Conservation (phyloP, 1,284 basidiomycete genomes). For the Chalciporus sp. region DNA sequence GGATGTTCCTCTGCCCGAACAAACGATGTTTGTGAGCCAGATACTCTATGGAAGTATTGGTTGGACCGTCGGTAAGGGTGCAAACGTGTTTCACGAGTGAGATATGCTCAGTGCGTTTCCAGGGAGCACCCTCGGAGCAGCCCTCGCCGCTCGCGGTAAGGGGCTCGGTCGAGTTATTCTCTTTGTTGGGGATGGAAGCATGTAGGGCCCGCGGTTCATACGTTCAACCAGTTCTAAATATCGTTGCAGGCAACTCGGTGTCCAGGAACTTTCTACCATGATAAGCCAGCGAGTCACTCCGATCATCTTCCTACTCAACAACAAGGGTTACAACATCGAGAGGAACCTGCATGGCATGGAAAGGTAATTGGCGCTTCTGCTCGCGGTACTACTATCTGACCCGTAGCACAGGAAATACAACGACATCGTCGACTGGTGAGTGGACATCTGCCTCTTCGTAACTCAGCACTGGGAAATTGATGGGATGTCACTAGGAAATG, state of each 20-base stretch:
- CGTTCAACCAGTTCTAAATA: not conserved
- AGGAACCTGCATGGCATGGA: constrained; percentile 72
- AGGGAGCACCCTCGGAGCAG: constrained; percentile 69
- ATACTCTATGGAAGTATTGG: constrained; percentile 89
- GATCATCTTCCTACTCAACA: constrained; percentile 87
- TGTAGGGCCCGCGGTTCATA: constrained; percentile 45
- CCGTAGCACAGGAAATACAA: constrained; percentile 63
- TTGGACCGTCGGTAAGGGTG: constrained; percentile 70
- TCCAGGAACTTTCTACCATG: constrained; percentile 82
- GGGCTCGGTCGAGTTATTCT: constrained; percentile 71
- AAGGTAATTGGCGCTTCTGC: constrained; percentile 28
- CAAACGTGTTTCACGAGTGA: constrained; percentile 5
- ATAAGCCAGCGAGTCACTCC: constrained; percentile 68
- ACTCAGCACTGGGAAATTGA: constrained; percentile 7
- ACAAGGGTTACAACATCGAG: constrained; percentile 90
- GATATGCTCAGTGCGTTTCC: not conserved
- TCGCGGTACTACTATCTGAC: constrained; percentile 33
- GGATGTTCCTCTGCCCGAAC: constrained; percentile 74
- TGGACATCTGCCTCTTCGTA: not conserved
- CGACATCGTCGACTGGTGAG: constrained; percentile 67
- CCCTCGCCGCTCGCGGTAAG: constrained; percentile 75
- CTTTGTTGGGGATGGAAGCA: constrained; percentile 85
- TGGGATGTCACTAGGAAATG: constrained; percentile 44
- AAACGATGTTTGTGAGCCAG: constrained; percentile 70
- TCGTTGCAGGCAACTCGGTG: constrained; percentile 61